Base-by-base conservation (phyloP, 2,329 filamentous ascomycete species). In the Arthroderma sp. region DNA sequence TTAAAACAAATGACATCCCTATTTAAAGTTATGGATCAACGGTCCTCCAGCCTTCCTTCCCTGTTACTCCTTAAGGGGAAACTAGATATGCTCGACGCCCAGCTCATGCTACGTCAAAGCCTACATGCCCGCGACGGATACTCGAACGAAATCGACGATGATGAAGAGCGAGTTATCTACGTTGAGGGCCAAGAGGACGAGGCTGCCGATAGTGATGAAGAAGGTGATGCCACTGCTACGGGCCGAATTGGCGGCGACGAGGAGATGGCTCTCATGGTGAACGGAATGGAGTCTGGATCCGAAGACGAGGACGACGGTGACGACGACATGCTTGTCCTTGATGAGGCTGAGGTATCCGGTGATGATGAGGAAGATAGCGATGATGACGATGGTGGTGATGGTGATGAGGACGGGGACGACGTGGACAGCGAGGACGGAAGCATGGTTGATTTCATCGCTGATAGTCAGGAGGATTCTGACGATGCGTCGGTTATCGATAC, bases 61-160 rank as follows among this genome's bases (percentile, higher is more conserved):
- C 70, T 98, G 38, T 71, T 98, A 32, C 77, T 88, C 15, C 74
- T 98, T 48, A 95, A 95, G 69, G 91, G 91, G 27, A 94, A 95
- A 65, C 73, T 98, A 30, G 89, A 96, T 59, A 86, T 98, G 77
- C 73, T 96, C 40, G 83, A 91, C 56, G 82, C 86, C 5, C 91
- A 98, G 66, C 81, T 96, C 63, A 78, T 85, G 55, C 68, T 94
- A 55, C 74, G 91, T 41, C 78, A 78, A 56, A 77, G 74, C 49
- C 78, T 87, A 64, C 78, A 82, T 56, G 68, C 69, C 39, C 67
- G 70, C 11, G 69, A 68, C 37, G 70, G 71, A 1, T 71, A 73
- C 5, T 69, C 73, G n/a, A 73, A 73, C 37, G 66, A 70, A n/a
- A 70, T 69, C 34, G 70, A 71, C 1, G 74, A 83, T 5, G 80